phyloP scores from a whole-genome alignment of 306 rosid genomes.

The Citrullus amarus region DNA sequence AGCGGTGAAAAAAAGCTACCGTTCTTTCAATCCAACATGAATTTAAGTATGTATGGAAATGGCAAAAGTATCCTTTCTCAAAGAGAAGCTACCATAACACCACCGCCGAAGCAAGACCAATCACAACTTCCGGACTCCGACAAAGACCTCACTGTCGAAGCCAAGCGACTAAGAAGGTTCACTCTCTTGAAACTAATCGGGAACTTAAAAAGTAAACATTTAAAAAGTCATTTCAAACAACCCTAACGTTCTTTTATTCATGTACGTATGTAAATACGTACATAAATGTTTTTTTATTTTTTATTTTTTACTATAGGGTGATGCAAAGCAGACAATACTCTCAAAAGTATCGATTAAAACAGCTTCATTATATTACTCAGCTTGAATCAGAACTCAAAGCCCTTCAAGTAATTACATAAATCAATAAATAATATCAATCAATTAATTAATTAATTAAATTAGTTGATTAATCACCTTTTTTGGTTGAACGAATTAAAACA shows the following conservation, averaged over 20 bases:
- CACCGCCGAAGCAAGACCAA: neutral
- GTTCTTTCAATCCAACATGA: neutral
- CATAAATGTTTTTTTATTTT: too few relatives aligned
- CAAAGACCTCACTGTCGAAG: neutral
- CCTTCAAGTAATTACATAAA: slow-evolving; percentile 13
- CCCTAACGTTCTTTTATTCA: too few relatives aligned
- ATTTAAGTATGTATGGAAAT: neutral
- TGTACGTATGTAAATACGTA: too few relatives aligned
- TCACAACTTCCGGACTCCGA: neutral
- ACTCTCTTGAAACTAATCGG: too few relatives aligned
- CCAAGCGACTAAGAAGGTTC: slow-evolving; percentile 1
- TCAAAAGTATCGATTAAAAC: slow-evolving; percentile 16
- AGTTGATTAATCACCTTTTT: neutral
- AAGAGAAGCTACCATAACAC: neutral
- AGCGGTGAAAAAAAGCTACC: neutral
- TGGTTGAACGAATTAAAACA: neutral
- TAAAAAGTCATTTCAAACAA: too few relatives aligned
- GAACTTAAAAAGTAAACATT: too few relatives aligned
- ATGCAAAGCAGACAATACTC: slow-evolving; percentile 20
- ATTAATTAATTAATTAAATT: neutral
- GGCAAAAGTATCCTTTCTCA: neutral
- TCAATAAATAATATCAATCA: neutral
- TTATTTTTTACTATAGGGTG: neutral
- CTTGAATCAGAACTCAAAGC: slow-evolving; percentile 14
- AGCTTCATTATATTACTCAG: neutral